Evolutionary conservation across 176 grass and related monocot genomes (phyloP).

Genomic region (Aegilops tauschii): DNA sequence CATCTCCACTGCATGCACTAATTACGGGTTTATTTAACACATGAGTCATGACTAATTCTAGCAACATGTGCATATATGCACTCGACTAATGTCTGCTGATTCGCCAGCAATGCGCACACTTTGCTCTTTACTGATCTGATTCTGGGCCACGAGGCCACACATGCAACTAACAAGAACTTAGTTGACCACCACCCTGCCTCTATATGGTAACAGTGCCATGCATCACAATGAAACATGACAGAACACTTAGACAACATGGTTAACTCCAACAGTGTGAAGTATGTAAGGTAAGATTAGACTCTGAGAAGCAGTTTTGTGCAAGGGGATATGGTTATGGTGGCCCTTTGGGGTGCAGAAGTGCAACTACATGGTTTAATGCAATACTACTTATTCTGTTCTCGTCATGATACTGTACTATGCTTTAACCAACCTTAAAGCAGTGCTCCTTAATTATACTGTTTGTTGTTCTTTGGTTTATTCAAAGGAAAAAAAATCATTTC

Average conservation of each 20-base stretch:
- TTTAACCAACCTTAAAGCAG: neutral
- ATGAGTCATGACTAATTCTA: neutral
- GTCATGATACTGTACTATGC: neutral
- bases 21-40: neutral
- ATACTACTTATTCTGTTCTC: neutral
- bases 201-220: neutral
- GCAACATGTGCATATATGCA: neutral
- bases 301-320: neutral
- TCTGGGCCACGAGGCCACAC: neutral
- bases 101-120: neutral
- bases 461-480: slow-evolving; percentile 4
- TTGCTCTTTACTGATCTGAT: neutral
- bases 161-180: neutral
- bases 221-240: neutral
- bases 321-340: neutral
- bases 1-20: neutral
- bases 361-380: neutral
- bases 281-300: slow-evolving; percentile 1
- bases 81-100: neutral
- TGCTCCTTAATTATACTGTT: slow-evolving; percentile 4
- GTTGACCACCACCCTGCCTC: neutral
- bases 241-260: neutral
- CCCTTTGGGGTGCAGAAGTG: neutral
- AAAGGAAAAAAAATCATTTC: neutral
- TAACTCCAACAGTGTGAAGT: neutral